Evolutionary conservation across 805 yeast genomes (phyloP), one percentile per base, ranked within the genome.

Genomic region (Starmerella powellii): DNA sequence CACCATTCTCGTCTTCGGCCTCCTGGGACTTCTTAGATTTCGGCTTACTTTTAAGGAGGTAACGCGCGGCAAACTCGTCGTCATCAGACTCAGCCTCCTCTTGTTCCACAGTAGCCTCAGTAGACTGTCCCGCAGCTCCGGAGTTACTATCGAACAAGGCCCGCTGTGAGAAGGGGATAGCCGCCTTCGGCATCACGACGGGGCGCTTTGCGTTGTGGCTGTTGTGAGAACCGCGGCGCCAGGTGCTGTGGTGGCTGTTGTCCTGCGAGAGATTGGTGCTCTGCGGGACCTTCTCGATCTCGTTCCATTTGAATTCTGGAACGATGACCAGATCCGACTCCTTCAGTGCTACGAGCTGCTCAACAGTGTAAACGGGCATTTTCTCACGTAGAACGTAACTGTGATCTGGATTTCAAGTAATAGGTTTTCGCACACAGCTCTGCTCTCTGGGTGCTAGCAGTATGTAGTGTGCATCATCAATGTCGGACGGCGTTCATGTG

Each of bases 331-430:
- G 49, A 31, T 49, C 54, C 16, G 58, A 52, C 33, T 49, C 40
- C 36, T 54, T 48, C 39, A 59, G 44, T 17, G 41, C 46, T 19
- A 46, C 44, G 43, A 59, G 49, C 42, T 52, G 50, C 37, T 51
- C 53, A 21, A 51, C 27, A 16, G 60, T 45, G 52, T 60, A 60
- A 35, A 37, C 40, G 12, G 63, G 57, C 62, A 59, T 60, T 16
- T 11, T 23, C n/a, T 23, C 10, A 6, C 10, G n/a, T n/a, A n/a
- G n/a, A n/a, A n/a, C n/a, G n/a, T n/a, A n/a, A n/a, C n/a, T n/a
- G n/a, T n/a, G n/a, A n/a, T n/a, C n/a, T n/a, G n/a, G n/a, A n/a
- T n/a, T n/a, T n/a, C n/a, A n/a, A 10, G 10, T 23, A 10, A 10
- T 23, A 26, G 37, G 30, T 27, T 27, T 27, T 27, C 30, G 26